Base-by-base conservation (phyloP, 2,329 filamentous ascomycete species). In the Botrytis paeoniae region DNA sequence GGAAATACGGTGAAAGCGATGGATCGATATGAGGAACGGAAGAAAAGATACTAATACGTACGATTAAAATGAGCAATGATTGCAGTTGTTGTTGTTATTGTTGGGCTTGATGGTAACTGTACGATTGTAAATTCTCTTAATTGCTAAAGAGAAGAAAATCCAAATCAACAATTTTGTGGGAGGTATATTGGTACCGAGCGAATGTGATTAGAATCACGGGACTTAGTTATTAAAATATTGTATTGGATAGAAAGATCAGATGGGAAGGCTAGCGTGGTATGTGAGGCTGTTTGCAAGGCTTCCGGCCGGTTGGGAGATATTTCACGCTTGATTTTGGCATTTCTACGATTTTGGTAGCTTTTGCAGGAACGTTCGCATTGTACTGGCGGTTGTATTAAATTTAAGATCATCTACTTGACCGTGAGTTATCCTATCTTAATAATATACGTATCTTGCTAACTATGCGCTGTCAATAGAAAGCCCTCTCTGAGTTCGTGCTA, bases 341-440 rank as follows among this genome's bases (percentile, higher is more conserved):
- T 18, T 43, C 3, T 63, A 6, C 7, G 25, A 10, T 20, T 41
- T 41, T n/a, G 5, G 2, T 10, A 41, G 22, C 8, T 29, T 29
- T 43, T 4, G 37, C 25, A 43, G 14, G 12, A 4, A 63, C 2
- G 39, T 29, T 10, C 20, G 4, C 7, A 29, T 8, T 14, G 20
- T n/a, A 20, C 2, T 43, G 35, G 16, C 3, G 14, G 2, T 16
- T 22, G 6, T 8, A 7, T 22, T 12, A 10, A 0, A 25, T 25
- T 25, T 14, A 35, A 20, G 10, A n/a, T 7, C n/a, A n/a, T n/a
- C 1, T 7, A 0, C 2, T n/a, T n/a, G 5, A 4, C 0, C 14
- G 9, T 32, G 22, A 35, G 7, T 20, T 3, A 18, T 60, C 9
- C 9, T 37, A 35, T 60, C 8, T 35, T 25, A 12, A 60, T 3